These are phyloP conservation scores for Coemansia brasiliensis DNA, from an alignment of 192 early-diverging fungal species.

Conservation along the genomic window DNA sequence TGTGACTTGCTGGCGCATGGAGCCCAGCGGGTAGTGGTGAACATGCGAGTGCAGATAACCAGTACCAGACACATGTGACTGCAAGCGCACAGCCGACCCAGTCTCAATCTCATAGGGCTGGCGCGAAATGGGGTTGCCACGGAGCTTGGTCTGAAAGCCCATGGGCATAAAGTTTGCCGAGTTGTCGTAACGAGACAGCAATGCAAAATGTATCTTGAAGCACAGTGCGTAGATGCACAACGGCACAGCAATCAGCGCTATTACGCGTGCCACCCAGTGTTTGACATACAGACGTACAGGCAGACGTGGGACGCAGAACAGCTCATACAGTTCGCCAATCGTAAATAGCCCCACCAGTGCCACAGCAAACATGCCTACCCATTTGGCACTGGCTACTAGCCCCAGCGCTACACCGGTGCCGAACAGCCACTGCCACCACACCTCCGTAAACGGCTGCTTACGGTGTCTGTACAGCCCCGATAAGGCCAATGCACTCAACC, in stretches of 20 bases:
- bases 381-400: constrained; percentile 84
- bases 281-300: constrained; percentile 64
- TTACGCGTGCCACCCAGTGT: constrained; percentile 85
- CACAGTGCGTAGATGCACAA: constrained; percentile 74
- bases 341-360: constrained; percentile 61
- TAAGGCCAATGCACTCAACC: constrained; percentile 64
- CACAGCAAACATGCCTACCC: constrained; percentile 94
- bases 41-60: constrained; percentile 62
- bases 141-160: constrained; percentile 43
- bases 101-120: constrained; percentile 52
- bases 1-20: constrained; percentile 76
- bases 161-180: constrained; percentile 54
- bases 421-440: constrained; percentile 87
- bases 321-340: constrained; percentile 37
- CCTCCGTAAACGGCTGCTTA: constrained; percentile 67
- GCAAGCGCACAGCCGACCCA: constrained; percentile 36
- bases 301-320: constrained; percentile 47
- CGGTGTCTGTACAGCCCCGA: constrained; percentile 73
- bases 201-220: constrained; percentile 86
- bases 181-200: constrained; percentile 63
- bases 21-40: constrained; percentile 64
- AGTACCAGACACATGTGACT: constrained; percentile 25
- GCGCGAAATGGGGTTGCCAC: constrained; percentile 36
- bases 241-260: constrained; percentile 80
- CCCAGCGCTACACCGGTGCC: constrained; percentile 88